Percentiles rank a stretch among this genome's conserved stretches.
Conservation (phyloP, 2,329 filamentous ascomycete species). For the Tolypocladium sp. region DNA sequence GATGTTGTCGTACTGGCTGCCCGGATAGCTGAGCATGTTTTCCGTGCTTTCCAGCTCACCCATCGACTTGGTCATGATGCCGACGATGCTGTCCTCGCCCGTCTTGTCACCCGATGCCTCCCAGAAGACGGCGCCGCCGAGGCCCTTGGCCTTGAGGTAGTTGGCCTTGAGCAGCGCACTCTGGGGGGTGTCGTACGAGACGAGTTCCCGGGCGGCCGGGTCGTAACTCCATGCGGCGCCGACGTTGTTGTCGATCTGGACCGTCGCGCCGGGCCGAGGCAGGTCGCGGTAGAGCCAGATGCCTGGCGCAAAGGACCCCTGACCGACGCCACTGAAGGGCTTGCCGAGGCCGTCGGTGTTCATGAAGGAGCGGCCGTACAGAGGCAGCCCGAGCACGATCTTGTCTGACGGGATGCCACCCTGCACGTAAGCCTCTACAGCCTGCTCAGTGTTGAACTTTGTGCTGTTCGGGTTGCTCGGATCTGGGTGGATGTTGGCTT, state of each 20-base stretch:
- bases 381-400: conserved; percentile 65
- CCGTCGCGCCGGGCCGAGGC: conserved; percentile 48
- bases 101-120: conserved; percentile 61
- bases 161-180: conserved; percentile 52
- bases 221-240: conserved; percentile 69
- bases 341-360: conserved; percentile 58
- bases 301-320: conserved; percentile 48
- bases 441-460: conserved; percentile 58
- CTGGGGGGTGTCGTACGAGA: conserved; percentile 58
- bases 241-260: conserved; percentile 45
- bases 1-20: conserved; percentile 51
- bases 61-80: conserved; percentile 36
- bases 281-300: conserved; percentile 68
- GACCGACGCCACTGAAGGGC: conserved; percentile 53
- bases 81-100: conserved; percentile 47
- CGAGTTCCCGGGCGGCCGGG: conserved; percentile 43
- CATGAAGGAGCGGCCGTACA: conserved; percentile 71
- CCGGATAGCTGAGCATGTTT: conserved; percentile 48
- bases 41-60: conserved; percentile 34
- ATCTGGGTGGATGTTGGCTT: conserved; percentile 58
- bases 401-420: conserved; percentile 52
- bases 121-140: conserved; percentile 81
- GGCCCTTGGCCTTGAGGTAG: conserved; percentile 49
- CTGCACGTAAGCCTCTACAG: conserved; percentile 42
- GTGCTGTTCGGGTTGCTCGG: conserved; percentile 44